Percentiles rank a stretch among this genome's conserved stretches.
Evolutionary conservation across 2,329 filamentous ascomycete species (phyloP).

Genomic region (Diaporthe longicolla): DNA sequence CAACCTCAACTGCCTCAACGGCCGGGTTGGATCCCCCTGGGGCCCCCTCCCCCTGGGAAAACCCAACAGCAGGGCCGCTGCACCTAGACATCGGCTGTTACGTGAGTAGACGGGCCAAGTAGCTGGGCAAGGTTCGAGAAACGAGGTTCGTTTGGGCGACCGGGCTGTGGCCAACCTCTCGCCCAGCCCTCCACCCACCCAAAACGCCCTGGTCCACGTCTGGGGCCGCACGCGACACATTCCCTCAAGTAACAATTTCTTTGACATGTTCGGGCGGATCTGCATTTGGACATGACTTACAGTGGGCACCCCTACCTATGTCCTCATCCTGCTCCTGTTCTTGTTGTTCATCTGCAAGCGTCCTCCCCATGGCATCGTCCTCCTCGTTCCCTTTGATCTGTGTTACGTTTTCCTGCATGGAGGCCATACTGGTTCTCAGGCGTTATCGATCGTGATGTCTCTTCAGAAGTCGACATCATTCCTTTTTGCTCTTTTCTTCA

Average conservation of each 20-base stretch:
- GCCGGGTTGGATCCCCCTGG: not conserved
- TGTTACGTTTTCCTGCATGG: constrained; percentile 29
- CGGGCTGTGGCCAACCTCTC: not conserved
- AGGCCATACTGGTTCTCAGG: constrained; percentile 28
- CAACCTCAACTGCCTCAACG: constrained; percentile 18
- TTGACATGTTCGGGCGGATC: constrained; percentile 32
- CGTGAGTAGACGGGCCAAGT: constrained; percentile 29
- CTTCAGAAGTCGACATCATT: constrained; percentile 29
- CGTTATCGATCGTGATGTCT: constrained; percentile 33
- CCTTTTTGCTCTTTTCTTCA: constrained; percentile 27
- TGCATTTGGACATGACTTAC: constrained; percentile 27
- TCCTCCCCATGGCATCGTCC: constrained; percentile 24
- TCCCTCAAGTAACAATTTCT: constrained; percentile 32
- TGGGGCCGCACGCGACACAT: constrained; percentile 32
- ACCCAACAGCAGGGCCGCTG: not conserved
- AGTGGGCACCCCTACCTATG: constrained; percentile 28
- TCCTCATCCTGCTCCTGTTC: constrained; percentile 3
- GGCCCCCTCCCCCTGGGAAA: not conserved
- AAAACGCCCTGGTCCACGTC: constrained; percentile 28
- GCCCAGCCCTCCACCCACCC: constrained; percentile 28
- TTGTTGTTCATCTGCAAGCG: constrained; percentile 16
- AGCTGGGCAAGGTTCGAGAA: constrained; percentile 29
- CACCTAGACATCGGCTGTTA: constrained; percentile 8
- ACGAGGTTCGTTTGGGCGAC: constrained; percentile 24
- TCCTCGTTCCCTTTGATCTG: constrained; percentile 7